Percentiles rank a stretch among this genome's conserved stretches.
Conservation (phyloP, 331 rosid species). For the Stylosanthes scabra region DNA sequence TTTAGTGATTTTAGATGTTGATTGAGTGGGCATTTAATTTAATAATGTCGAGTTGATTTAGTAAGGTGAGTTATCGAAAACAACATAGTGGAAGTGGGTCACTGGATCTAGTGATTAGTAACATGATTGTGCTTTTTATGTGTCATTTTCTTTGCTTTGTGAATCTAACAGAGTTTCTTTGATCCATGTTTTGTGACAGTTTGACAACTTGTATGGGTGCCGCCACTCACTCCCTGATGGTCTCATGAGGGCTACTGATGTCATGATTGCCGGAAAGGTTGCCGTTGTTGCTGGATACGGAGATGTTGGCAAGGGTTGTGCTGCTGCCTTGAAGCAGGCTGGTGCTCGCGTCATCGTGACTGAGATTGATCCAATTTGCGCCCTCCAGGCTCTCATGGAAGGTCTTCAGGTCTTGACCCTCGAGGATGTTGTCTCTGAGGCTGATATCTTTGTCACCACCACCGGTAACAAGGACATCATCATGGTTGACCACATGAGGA, state of each 20-base stretch:
- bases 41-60: neutral
- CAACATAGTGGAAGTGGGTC: neutral
- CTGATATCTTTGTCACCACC: conserved; percentile 92
- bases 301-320: conserved; percentile 99
- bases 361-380: conserved; percentile 91
- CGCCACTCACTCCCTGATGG: conserved; percentile 99
- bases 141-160: conserved; percentile 13
- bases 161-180: conserved; percentile 18
- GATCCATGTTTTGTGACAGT: conserved; percentile 51
- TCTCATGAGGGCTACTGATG: conserved; percentile 97
- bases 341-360: conserved; percentile 95
- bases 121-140: neutral
- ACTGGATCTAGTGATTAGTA: conserved; percentile 11
- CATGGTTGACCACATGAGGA: conserved; percentile 77
- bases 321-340: conserved; percentile 92
- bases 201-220: conserved; percentile 99
- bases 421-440: conserved; percentile 65
- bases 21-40: neutral
- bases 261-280: conserved; percentile 97
- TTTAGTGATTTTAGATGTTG: neutral
- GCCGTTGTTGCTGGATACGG: conserved; percentile 89
- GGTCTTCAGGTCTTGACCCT: conserved; percentile 77
- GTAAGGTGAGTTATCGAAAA: no score
- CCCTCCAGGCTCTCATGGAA: conserved; percentile 96
- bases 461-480: conserved; percentile 98